A percentile compares a stretch with the other conserved stretches of the same genome.
Conservation (phyloP, 495 filamentous ascomycete species). For the Trichocladium uniseriatum region DNA sequence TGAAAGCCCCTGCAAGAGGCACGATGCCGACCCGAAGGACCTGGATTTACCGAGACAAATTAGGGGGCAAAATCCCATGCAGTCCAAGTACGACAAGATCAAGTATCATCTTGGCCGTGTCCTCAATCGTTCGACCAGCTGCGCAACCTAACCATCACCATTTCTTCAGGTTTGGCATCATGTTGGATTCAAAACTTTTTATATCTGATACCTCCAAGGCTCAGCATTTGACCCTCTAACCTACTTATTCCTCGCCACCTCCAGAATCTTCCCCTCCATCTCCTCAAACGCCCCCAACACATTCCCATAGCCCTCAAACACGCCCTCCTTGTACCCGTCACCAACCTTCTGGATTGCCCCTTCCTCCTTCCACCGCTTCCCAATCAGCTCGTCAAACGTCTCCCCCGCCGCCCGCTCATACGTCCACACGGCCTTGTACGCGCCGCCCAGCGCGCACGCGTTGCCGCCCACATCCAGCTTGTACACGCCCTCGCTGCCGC, state of each 20-base stretch:
- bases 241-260: constrained; percentile 36
- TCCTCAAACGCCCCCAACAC: constrained; percentile 69
- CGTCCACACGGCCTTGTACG: constrained; percentile 96
- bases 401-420: constrained; percentile 58
- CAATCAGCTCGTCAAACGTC: constrained; percentile 82
- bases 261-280: constrained; percentile 64
- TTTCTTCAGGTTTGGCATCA: no score
- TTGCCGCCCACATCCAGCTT: constrained; percentile 91
- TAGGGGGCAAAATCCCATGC: constrained; percentile 56
- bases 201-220: no score
- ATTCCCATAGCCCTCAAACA: constrained; percentile 67
- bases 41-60: constrained; percentile 51
- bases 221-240: no score
- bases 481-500: constrained; percentile 81
- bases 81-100: constrained; percentile 62
- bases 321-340: constrained; percentile 64
- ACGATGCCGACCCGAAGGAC: constrained; percentile 43
- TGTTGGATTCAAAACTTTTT: no score
- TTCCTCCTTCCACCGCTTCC: constrained; percentile 73
- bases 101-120: constrained; percentile 35
- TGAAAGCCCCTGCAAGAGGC: no score
- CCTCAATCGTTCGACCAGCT: no score
- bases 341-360: constrained; percentile 72
- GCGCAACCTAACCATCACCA: no score
- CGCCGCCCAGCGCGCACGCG: constrained; percentile 86